These are phyloP conservation scores for Cercospora sojina DNA, from an alignment of 2,329 filamentous ascomycete genomes.

Conservation along the genomic window DNA sequence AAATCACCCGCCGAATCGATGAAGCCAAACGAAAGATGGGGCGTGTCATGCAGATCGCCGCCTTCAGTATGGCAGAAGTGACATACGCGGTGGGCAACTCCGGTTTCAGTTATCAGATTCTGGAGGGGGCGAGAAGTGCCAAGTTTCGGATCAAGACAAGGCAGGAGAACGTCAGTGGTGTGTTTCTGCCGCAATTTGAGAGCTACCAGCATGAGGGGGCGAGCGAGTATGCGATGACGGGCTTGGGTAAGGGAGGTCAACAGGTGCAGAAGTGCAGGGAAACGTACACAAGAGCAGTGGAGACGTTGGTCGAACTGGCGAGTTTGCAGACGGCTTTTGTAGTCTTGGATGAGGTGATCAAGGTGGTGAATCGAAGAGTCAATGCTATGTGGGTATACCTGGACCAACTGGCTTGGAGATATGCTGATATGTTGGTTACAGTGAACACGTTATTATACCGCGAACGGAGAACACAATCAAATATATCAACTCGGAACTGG, in stretches of 20 bases:
- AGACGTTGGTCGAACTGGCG: slow-evolving; percentile 90
- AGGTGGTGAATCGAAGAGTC: slow-evolving; percentile 96
- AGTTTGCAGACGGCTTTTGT: slow-evolving; percentile 98
- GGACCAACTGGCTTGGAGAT: not conserved
- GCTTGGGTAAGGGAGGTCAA: slow-evolving; percentile 93
- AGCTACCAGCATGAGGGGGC: slow-evolving; percentile 80
- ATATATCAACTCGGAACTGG: slow-evolving; percentile 98
- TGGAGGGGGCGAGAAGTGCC: slow-evolving; percentile 90
- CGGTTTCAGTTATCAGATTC: slow-evolving; percentile 91
- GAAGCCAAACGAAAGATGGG: slow-evolving; percentile 99
- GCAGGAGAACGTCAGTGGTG: slow-evolving; percentile 98
- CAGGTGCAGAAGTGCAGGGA: slow-evolving; percentile 94
- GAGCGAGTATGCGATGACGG: slow-evolving; percentile 94
- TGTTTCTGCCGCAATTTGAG: slow-evolving; percentile 90
- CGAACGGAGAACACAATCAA: slow-evolving; percentile 99
- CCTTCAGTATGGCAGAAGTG: slow-evolving; percentile 95
- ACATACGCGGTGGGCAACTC: slow-evolving; percentile 91
- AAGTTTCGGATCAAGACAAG: slow-evolving; percentile 91
- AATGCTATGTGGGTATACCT: slow-evolving; percentile 74
- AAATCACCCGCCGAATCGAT: slow-evolving; percentile 95
- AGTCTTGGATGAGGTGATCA: slow-evolving; percentile 97
- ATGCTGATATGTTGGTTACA: slow-evolving; percentile 39
- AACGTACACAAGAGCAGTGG: slow-evolving; percentile 92
- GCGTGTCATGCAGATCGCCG: slow-evolving; percentile 97
- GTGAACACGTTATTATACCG: slow-evolving; percentile 93